Evolutionary conservation across 495 filamentous ascomycete species (phyloP).

Genomic region (Patellaria atrata): DNA sequence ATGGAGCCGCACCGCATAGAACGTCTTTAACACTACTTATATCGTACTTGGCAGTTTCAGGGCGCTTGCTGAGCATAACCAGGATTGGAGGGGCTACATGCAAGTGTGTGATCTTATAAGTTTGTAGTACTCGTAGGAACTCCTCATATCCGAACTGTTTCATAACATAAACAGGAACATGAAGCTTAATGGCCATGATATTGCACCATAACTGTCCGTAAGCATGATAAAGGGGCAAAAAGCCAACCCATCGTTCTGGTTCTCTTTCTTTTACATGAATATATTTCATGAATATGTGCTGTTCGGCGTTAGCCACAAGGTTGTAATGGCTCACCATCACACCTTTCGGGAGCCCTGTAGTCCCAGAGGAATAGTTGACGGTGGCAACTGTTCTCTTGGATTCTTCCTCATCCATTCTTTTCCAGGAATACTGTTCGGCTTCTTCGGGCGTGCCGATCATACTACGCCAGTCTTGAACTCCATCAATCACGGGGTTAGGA

Average conservation of each 20-base stretch:
- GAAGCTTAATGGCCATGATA: constrained; percentile 21
- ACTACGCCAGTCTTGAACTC: constrained; percentile 36
- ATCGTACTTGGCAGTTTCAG: constrained; percentile 25
- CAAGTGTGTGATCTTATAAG: constrained; percentile 23
- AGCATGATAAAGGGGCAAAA: constrained; percentile 27
- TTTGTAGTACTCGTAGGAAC: constrained; percentile 23
- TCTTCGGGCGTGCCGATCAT: constrained; percentile 33
- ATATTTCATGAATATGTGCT: constrained; percentile 22
- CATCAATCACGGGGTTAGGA: constrained; percentile 13
- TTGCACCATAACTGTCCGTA: constrained; percentile 26
- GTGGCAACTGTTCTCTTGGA: constrained; percentile 32
- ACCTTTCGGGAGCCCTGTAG: constrained; percentile 27
- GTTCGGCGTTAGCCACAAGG: constrained; percentile 24
- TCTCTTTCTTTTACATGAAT: constrained; percentile 16
- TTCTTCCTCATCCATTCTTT: constrained; percentile 26
- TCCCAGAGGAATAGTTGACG: constrained; percentile 33
- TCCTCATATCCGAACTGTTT: constrained; percentile 24
- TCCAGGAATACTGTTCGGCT: constrained; percentile 32
- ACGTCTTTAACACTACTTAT: constrained; percentile 24
- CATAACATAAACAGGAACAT: constrained; percentile 25
- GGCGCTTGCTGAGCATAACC: constrained; percentile 26
- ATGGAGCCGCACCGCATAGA: constrained; percentile 25
- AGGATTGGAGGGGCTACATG: constrained; percentile 26
- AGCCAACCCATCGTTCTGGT: constrained; percentile 25
- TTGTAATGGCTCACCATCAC: constrained; percentile 26